Evolutionary conservation across 345 rosid species (phyloP).

Genomic region (Syzygium grande): DNA sequence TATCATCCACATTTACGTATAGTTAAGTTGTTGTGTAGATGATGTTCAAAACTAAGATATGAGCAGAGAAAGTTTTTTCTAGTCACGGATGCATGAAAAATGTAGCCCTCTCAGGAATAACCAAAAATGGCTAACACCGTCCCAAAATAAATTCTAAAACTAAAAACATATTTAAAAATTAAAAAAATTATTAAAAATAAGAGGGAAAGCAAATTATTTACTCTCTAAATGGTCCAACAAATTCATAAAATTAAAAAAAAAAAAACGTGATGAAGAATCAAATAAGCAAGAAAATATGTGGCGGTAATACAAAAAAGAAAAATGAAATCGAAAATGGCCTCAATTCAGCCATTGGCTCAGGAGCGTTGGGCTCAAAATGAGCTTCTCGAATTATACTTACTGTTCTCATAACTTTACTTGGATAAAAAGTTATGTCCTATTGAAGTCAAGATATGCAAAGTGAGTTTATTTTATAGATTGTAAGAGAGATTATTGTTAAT

Average conservation of each 20-base stretch:
- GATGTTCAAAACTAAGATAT: background rate
- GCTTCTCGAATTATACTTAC: background rate
- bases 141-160: background rate
- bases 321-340: background rate
- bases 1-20: background rate
- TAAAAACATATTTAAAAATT: background rate
- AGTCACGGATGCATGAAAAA: rapidly evolving
- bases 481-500: background rate
- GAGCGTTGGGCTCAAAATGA: background rate
- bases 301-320: too few species aligned
- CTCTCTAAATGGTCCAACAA: background rate
- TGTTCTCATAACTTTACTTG: background rate
- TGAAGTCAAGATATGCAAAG: too few species aligned
- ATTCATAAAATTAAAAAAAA: background rate
- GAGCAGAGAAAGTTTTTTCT: background rate
- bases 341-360: background rate
- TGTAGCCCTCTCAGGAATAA: background rate
- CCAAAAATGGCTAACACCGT: rapidly evolving
- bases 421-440: background rate
- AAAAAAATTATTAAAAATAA: too few species aligned
- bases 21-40: background rate
- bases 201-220: background rate
- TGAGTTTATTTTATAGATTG: background rate
- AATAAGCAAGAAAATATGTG: background rate
- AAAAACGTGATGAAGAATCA: background rate